Evolutionary conservation across 2,329 filamentous ascomycete genomes (phyloP), one percentile per base, ranked within the genome.

Genomic region (Diaporthe amygdali): DNA sequence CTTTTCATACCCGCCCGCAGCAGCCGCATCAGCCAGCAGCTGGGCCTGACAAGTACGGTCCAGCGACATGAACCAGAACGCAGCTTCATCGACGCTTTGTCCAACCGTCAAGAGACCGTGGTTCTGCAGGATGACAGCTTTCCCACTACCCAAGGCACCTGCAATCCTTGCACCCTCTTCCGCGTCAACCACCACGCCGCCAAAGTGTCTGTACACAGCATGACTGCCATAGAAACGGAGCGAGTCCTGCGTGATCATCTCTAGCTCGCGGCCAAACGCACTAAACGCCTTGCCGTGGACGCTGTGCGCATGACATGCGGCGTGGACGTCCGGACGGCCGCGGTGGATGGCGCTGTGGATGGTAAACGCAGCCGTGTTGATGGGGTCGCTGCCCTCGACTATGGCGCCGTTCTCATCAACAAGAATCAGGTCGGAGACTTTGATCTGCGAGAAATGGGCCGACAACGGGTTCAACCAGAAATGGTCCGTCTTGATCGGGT

Each of bases 81-180:
- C 91, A 0, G 92, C 92, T 79, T 94, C 92, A 74, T 94, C 92
- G 2, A 94, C 92, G 0, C 91, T 94, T 5, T 79, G 76, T 0
- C 92, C 92, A 0, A 93, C 91, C 0, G 91, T 94, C 63, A 94
- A 76, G 15, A 94, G 80, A 0, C 92, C 92, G 75, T 94, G 92
- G 77, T 94, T 94, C 70, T 90, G 84, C 56, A 94, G 80, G 41
- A 94, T 91, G 74, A 89, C 84, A 1, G 86, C 91, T 77, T 87
- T 92, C 71, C 87, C 88, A 0, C 82, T 73, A 0, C 92, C 92
- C 6, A 94, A 81, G 0, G 91, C 89, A 4, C 81, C 82, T 0
- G 92, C 92, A 56, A 94, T 89, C 25, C 87, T 83, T 63, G 86
- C 80, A 0, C 91, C 91, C 77, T 94, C 92, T 64, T 93, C 78